These are phyloP conservation scores for Magnaporthales sp. DNA, from an alignment of 2,329 filamentous ascomycete genomes.

Conservation along the genomic window DNA sequence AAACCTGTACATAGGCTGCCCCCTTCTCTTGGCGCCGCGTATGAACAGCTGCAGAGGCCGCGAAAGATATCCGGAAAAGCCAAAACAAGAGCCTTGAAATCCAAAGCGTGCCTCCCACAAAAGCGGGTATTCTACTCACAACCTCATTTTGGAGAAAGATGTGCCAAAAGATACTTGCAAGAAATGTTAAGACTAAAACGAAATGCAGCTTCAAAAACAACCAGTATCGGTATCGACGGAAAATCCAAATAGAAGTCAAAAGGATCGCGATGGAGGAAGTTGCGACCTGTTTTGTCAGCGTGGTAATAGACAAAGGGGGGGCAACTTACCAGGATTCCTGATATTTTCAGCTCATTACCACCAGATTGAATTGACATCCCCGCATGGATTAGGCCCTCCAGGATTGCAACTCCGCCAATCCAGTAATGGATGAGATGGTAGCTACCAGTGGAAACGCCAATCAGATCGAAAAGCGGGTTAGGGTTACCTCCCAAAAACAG, in stretches of 20 bases:
- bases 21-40: background rate
- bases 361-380: too few relatives aligned
- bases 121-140: background rate
- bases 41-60: background rate
- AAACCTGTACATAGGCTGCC: background rate
- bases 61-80: background rate
- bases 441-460: too few relatives aligned
- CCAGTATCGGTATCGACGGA: background rate
- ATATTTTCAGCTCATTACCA: too few relatives aligned
- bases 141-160: background rate
- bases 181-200: background rate
- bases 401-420: too few relatives aligned
- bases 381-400: too few relatives aligned
- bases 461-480: too few relatives aligned
- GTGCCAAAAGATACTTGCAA: background rate
- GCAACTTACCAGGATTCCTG: too few relatives aligned
- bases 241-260: background rate
- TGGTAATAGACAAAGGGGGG: too few relatives aligned
- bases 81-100: background rate
- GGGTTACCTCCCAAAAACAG: background rate
- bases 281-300: too few relatives aligned
- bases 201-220: background rate
- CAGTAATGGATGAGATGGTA: too few relatives aligned
- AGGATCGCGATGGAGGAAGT: too few relatives aligned
- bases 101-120: background rate